Conservation (phyloP, 176 grass and related monocot species). For the Tillandsia fasciculata region DNA sequence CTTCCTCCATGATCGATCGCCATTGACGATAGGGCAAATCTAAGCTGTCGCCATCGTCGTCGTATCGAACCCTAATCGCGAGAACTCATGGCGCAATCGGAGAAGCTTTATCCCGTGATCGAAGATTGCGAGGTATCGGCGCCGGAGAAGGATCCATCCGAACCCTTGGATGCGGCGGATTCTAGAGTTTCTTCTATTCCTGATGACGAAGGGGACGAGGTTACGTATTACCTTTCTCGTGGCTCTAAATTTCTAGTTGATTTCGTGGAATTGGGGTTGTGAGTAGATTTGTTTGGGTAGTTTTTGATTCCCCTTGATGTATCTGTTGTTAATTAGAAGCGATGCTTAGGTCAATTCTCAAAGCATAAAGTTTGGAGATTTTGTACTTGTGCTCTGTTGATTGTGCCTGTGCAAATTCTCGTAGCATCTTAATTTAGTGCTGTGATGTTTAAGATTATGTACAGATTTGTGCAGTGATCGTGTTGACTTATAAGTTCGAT, state of each 20-base stretch:
- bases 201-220: neutral
- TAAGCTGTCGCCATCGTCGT: neutral
- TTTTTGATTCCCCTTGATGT: neutral
- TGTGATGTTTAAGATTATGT: no score
- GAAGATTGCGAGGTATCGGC: slow-evolving; percentile 7
- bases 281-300: neutral
- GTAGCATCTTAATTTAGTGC: no score
- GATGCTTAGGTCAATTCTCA: neutral
- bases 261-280: neutral
- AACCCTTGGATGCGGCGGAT: slow-evolving; percentile 5
- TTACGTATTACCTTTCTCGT: neutral
- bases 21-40: no score
- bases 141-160: neutral
- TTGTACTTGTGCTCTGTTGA: no score
- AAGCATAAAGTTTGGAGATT: no score
- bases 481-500: no score
- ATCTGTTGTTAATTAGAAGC: neutral
- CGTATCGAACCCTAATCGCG: slow-evolving; percentile 4
- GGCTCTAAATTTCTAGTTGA: neutral
- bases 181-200: slow-evolving; percentile 9
- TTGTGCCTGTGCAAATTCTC: no score
- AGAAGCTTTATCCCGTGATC: slow-evolving; percentile 25
- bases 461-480: no score
- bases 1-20: no score
- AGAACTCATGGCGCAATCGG: slow-evolving; percentile 20